Evolutionary conservation across 305 asterid species (phyloP).

Genomic region (Fraxinus baroniana): DNA sequence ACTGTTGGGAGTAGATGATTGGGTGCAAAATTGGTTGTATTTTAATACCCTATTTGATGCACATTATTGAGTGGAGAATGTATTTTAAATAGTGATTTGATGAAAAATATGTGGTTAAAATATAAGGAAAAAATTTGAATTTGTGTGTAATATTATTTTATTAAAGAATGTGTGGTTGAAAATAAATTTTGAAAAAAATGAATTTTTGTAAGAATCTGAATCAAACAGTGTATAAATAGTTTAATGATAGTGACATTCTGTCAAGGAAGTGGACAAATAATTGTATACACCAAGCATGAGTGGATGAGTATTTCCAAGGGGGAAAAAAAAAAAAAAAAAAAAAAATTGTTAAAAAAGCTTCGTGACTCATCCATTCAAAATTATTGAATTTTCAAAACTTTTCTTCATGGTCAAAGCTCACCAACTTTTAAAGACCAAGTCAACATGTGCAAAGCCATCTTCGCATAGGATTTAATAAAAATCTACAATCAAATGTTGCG

Average conservation of each 20-base stretch:
- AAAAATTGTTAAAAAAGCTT: neutral
- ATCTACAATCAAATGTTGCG: neutral
- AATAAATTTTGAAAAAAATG: no score
- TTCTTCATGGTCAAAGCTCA: neutral
- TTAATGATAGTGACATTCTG: neutral
- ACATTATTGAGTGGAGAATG: no score
- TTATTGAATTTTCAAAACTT: neutral
- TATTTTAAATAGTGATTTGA: no score
- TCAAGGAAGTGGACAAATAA: neutral
- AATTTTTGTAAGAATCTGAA: no score
- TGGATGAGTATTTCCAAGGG: neutral
- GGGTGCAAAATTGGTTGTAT: neutral
- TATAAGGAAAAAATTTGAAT: no score
- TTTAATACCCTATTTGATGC: no score
- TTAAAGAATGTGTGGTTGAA: no score
- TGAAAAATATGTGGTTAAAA: no score
- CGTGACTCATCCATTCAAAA: neutral
- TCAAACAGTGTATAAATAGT: no score
- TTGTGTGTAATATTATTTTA: no score
- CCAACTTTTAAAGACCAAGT: neutral
- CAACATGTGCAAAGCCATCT: neutral
- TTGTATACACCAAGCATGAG: neutral
- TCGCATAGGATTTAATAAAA: neutral
- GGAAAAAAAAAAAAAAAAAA: neutral
- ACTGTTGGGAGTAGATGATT: neutral